Conservation (phyloP, 371 early-diverging fungal species). For the Apophysomyces trapeziformis region DNA sequence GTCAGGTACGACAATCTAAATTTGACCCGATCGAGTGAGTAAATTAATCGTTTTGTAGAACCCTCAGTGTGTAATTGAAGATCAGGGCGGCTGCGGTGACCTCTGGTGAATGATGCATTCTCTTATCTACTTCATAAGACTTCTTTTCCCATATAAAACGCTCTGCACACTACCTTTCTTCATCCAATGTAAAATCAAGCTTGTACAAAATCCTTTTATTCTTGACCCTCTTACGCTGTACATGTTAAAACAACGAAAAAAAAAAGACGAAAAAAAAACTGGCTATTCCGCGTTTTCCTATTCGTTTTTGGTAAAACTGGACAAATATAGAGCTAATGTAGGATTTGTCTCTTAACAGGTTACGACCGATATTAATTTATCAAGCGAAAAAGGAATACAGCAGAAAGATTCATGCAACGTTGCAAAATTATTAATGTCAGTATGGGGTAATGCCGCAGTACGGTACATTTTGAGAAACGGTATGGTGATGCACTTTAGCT, state of each 20-base stretch:
- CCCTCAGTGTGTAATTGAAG: constrained; percentile 8
- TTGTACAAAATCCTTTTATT: constrained; percentile 5
- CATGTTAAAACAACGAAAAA: not conserved
- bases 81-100: constrained; percentile 6
- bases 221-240: not conserved
- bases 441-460: no score
- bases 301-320: no score
- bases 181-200: constrained; percentile 2
- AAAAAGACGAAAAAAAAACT: not conserved
- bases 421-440: no score
- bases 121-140: not conserved
- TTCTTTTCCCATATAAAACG: not conserved
- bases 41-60: constrained; percentile 4
- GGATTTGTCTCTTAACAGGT: no score
- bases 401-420: no score
- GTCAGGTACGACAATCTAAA: constrained; percentile 5
- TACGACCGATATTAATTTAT: no score
- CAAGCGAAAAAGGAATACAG: no score
- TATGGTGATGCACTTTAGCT: no score
- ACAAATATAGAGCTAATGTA: no score
- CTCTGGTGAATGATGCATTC: not conserved
- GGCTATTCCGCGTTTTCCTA: not conserved
- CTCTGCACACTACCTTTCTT: not conserved
- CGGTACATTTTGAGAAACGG: no score
- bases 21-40: not conserved